Evolutionary conservation across 192 early-diverging fungal genomes (phyloP).

Genomic region (Coemansia sp.): DNA sequence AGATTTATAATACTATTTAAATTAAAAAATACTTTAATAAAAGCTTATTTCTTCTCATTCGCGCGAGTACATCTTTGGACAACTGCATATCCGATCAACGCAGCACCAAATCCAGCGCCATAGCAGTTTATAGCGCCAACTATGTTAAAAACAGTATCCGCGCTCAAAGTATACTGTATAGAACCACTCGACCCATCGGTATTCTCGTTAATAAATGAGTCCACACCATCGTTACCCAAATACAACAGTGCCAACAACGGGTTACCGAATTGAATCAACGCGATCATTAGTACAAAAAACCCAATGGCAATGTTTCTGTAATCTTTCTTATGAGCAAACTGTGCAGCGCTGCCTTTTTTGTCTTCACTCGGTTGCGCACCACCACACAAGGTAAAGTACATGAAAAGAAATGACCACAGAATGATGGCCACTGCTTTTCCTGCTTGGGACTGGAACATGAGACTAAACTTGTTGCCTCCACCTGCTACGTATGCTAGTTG

Average conservation of each 20-base stretch:
- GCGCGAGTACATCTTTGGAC: background rate
- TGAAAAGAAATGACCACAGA: background rate
- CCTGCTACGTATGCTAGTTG: too few relatives aligned
- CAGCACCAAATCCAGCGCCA: background rate
- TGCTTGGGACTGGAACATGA: background rate
- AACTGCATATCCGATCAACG: background rate
- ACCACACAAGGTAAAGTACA: background rate
- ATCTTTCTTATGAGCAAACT: conserved; percentile 2
- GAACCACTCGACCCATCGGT: background rate
- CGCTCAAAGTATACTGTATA: background rate
- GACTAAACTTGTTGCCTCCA: background rate
- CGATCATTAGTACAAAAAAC: background rate
- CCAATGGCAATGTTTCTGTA: background rate
- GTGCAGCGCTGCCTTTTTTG: background rate
- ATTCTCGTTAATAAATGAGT: background rate
- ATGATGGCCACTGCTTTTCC: background rate
- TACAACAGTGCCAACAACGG: conserved; percentile 5
- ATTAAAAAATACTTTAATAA: too few relatives aligned
- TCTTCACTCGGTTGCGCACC: background rate
- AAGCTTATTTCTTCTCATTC: too few relatives aligned
- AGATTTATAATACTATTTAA: too few relatives aligned
- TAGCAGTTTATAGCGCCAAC: background rate
- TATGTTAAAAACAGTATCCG: background rate
- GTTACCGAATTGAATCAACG: background rate
- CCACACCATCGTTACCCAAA: background rate